phyloP scores from a whole-genome alignment of 2,329 filamentous ascomycete genomes.

The Ilyonectria destructans region DNA sequence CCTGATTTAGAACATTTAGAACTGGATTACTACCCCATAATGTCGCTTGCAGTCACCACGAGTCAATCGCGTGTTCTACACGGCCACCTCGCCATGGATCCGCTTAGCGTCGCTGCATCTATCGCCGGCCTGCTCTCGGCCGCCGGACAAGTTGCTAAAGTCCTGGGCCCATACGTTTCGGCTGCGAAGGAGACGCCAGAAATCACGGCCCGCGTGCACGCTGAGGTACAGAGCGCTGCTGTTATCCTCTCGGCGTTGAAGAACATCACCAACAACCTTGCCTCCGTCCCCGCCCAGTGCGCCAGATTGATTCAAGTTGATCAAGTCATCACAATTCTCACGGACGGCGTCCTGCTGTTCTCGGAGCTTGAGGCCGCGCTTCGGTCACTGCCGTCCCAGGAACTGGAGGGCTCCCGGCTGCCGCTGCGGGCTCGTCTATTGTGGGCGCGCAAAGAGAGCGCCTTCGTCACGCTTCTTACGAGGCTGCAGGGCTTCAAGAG shows the following conservation, averaged over 20 bases:
- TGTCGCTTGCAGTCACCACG: no score
- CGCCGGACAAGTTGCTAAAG: background rate
- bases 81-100: no score
- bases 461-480: background rate
- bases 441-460: slow-evolving; percentile 22
- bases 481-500: slow-evolving; percentile 15
- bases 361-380: slow-evolving; percentile 29
- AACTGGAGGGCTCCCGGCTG: background rate
- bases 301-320: background rate
- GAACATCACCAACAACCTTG: background rate
- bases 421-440: background rate
- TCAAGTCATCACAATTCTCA: slow-evolving; percentile 27
- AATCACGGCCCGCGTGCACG: slow-evolving; percentile 24
- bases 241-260: slow-evolving; percentile 26
- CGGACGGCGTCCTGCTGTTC: slow-evolving; percentile 23
- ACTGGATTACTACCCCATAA: no score
- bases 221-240: slow-evolving; percentile 30
- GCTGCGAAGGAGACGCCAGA: slow-evolving; percentile 35
- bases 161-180: slow-evolving; percentile 28
- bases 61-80: no score
- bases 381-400: background rate
- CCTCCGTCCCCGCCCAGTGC: fast-evolving
- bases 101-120: no score
- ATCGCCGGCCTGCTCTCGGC: no score
- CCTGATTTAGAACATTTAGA: no score